Evolutionary conservation across 805 yeast genomes (phyloP), one percentile per base, ranked within the genome.

Genomic region (Scheffersomyces spartinae): DNA sequence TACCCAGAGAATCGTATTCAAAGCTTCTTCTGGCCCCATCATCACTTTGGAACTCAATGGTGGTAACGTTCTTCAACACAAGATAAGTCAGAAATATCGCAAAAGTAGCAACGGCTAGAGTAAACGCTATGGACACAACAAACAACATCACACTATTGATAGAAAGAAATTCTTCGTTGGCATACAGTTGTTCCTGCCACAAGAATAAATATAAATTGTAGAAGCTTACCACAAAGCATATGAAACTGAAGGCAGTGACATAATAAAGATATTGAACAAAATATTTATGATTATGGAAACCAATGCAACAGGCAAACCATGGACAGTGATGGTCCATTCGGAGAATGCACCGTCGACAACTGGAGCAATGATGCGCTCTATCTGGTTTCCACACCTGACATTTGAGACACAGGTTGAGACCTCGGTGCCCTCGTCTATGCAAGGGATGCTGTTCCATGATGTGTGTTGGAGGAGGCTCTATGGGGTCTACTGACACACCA

Each of bases 231-330:
- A 43, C 13, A 9, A 68, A 50, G 6, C 71, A 60, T 7, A 64
- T 28, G 1, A 49, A 30, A 1, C 76, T 47, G 39, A 68, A 74
- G 0, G 65, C 15, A 2, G 72, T 52, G 3, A 71, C 55, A 40
- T 75, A 74, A 5, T 63, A 23, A 27, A 85, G 48, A 43, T 80
- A 79, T 45, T 84, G 94, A 15, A 83, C 47, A 43, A 86, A 88
- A 45, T 60, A 70, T 51, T 84, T 80, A 36, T 81, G 85, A 50
- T 88, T 88, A 15, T 55, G 55, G 50, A 71, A 78, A 0, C 97
- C 97, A 30, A 88, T 69, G 48, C 96, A 86, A 4, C 72, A 61
- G 2, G 94, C 76, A 49, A 85, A 84, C 97, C 97, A 88, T 0
- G 96, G 96, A 35, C 77, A 70, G 42, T 70, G 74, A 36, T 70